Percentiles rank a stretch among this genome's conserved stretches.
These are phyloP conservation scores for Blastocladiella emersonii DNA, from an alignment of 371 early-diverging fungal genomes.

Conservation along the genomic window DNA sequence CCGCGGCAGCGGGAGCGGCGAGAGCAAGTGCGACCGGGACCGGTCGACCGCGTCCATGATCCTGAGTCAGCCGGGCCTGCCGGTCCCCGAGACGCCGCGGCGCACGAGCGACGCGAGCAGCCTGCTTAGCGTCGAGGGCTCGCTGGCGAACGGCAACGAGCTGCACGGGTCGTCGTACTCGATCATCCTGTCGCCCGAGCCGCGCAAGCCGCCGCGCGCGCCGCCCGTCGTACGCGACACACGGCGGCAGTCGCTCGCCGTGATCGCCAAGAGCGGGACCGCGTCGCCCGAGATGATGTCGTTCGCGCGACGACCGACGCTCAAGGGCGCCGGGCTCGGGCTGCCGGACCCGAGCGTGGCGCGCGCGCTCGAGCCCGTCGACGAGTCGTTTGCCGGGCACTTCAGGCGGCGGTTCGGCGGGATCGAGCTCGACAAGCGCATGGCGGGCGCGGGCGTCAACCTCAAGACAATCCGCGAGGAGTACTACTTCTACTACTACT, in stretches of 20 bases:
- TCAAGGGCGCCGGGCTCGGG: neutral
- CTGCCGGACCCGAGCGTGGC: neutral
- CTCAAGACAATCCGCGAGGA: neutral
- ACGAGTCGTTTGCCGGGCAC: neutral
- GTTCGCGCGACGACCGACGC: no score
- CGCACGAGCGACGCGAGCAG: no score
- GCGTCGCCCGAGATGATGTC: no score
- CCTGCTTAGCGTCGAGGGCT: no score
- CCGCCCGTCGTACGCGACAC: neutral
- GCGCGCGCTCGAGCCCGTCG: neutral
- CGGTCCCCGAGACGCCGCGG: no score
- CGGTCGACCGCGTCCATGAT: no score
- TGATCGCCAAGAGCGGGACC: neutral
- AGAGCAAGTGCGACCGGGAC: no score
- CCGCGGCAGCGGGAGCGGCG: no score
- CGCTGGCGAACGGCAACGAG: no score
- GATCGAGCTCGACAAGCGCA: neutral
- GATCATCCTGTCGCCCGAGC: neutral
- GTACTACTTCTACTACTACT: neutral
- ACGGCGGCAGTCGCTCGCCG: neutral
- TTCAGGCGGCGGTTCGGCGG: neutral
- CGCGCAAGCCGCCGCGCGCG: neutral
- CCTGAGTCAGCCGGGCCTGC: no score
- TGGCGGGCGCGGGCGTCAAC: neutral
- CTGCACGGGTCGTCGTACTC: neutral